Evolutionary conservation across 768 basidiomycete genomes (phyloP), one percentile per base, ranked within the genome.

Genomic region (Mrakia frigida): DNA sequence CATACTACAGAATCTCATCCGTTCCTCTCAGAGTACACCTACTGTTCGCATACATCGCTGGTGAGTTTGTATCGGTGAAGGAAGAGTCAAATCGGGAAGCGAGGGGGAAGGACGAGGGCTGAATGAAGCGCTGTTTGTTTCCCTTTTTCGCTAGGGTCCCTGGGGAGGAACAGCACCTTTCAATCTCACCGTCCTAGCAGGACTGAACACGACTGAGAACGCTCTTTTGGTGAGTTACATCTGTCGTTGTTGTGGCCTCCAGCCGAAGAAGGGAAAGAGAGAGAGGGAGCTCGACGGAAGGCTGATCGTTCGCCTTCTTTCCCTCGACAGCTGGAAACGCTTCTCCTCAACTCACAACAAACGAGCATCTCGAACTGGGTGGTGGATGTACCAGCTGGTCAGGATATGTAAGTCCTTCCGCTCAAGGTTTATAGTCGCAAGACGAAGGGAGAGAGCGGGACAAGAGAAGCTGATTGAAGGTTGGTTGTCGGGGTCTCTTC

Each of bases 301-400:
- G 25, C 16, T 63, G 14, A 28, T 63, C 37, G n/a, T 28, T 16
- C 33, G 5, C 10, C n/a, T 61, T 31, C 31, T 28, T 6, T 33
- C 35, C 6, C 33, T 35, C 37, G 63, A 25, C 35, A 68, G 65
- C 65, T 68, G 21, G 65, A 68, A 39, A 68, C 65, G 65, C 37
- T 68, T 21, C 37, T 68, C 35, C 37, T 68, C 65, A 33, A 68
- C 65, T 68, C 65, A 18, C 35, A 35, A n/a, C 65, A 68, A 25
- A 68, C 65, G 35, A 39, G 37, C 23, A 68, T 68, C 33, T 39
- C 35, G 35, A 68, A 68, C 39, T 68, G 65, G 65, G 65, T 68
- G 37, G 65, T 68, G 39, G 65, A 68, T 41, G 65, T 68, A 23
- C 65, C 65, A 5, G 65, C 65, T 21, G 35, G 39, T 2, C 35